A percentile compares a stretch with the other conserved stretches of the same genome.
These are phyloP conservation scores for Dendryphion nanum DNA, from an alignment of 2,329 filamentous ascomycete genomes.

Conservation along the genomic window DNA sequence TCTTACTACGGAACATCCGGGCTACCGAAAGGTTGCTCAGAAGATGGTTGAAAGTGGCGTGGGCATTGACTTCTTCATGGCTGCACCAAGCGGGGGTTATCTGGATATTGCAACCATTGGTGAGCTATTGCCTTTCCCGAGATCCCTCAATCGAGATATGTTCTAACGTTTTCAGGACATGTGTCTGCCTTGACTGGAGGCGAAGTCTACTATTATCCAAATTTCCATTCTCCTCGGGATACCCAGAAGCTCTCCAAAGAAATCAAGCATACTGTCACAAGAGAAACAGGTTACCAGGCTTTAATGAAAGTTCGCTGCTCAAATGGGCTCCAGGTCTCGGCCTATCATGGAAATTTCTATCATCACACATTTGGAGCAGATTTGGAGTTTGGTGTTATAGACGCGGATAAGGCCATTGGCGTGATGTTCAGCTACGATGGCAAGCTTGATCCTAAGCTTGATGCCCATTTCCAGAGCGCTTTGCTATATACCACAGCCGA, in stretches of 20 bases:
- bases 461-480: constrained; percentile 96
- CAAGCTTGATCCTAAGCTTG: constrained; percentile 93
- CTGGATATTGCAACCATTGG: constrained; percentile 90
- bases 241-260: constrained; percentile 80
- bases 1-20: constrained; percentile 83
- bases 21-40: constrained; percentile 80
- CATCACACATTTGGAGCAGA: constrained; percentile 95
- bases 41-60: constrained; percentile 86
- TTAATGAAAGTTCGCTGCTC: constrained; percentile 98
- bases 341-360: constrained; percentile 95
- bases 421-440: constrained; percentile 95
- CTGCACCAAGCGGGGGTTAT: constrained; percentile 85
- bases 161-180: constrained; percentile 57
- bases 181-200: constrained; percentile 87
- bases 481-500: constrained; percentile 89
- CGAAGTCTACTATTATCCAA: constrained; percentile 95
- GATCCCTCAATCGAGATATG: constrained; percentile 2
- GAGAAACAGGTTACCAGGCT: constrained; percentile 92
- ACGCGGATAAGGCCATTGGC: constrained; percentile 88
- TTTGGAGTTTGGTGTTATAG: constrained; percentile 87
- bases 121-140: constrained; percentile 46
- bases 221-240: constrained; percentile 87
- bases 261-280: constrained; percentile 78
- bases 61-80: constrained; percentile 92
- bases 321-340: constrained; percentile 87